Evolutionary conservation across 352 stramenopile genomes (phyloP).

Genomic region (Phytophthora vignae): DNA sequence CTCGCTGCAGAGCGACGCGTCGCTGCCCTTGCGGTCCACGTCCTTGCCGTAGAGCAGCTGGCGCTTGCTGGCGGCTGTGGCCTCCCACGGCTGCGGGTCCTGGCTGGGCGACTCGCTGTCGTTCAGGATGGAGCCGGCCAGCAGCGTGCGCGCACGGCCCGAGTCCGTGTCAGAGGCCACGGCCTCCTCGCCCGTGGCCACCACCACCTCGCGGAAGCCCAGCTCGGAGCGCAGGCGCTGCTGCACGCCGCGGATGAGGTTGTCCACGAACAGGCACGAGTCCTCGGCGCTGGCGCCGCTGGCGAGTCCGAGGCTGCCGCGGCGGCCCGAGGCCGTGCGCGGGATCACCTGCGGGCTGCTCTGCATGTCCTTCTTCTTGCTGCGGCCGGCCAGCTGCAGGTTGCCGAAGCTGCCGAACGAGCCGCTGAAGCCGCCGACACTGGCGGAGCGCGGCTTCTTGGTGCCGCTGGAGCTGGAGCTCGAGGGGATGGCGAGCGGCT

Average conservation of each 20-base stretch:
- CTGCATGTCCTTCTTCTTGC: conserved; percentile 34
- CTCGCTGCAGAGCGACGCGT: conserved; percentile 51
- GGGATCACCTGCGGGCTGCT: conserved; percentile 28
- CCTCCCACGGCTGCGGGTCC: conserved; percentile 35
- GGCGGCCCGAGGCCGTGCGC: conserved; percentile 15
- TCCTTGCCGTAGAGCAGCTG: conserved; percentile 40
- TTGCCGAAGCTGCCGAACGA: conserved; percentile 34
- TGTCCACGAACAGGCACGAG: conserved; percentile 67
- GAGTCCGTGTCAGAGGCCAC: conserved; percentile 30
- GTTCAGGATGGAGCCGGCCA: conserved; percentile 25
- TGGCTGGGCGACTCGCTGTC: conserved; percentile 25
- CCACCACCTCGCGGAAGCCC: conserved; percentile 70
- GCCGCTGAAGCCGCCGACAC: conserved; percentile 16
- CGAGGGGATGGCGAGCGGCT: conserved; percentile 24
- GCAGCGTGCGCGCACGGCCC: conserved; percentile 29
- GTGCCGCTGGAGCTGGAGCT: not conserved
- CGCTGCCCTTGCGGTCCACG: conserved; percentile 35
- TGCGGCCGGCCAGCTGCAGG: conserved; percentile 23
- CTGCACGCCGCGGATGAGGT: conserved; percentile 74
- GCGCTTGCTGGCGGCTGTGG: conserved; percentile 35
- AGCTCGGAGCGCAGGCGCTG: conserved; percentile 64
- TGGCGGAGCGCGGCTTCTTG: conserved; percentile 29
- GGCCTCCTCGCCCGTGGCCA: conserved; percentile 63
- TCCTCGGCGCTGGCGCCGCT: conserved; percentile 56
- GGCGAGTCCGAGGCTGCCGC: conserved; percentile 28